These are phyloP conservation scores for Ophiostoma angusticollis DNA, from an alignment of 2,329 filamentous ascomycete species.

Conservation along the genomic window DNA sequence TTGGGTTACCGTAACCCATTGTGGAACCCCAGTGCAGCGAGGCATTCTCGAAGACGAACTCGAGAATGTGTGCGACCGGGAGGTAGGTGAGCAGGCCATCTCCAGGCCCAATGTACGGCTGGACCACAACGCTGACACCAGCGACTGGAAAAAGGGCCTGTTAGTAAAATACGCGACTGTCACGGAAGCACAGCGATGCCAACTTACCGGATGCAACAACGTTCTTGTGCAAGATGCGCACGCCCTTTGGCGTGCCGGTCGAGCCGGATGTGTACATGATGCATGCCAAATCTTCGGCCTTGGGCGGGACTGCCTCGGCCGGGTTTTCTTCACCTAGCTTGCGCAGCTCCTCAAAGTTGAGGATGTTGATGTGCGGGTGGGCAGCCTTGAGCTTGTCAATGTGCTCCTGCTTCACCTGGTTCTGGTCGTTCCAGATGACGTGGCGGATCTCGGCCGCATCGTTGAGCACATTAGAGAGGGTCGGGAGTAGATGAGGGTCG, in stretches of 20 bases:
- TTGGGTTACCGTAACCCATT: constrained; percentile 81
- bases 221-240: constrained; percentile 60
- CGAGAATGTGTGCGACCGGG: constrained; percentile 76
- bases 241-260: constrained; percentile 72
- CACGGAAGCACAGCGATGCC: no score
- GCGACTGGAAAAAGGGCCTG: constrained; percentile 42
- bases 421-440: constrained; percentile 43
- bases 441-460: constrained; percentile 36
- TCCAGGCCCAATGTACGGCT: constrained; percentile 62
- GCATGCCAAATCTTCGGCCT: constrained; percentile 64
- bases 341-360: constrained; percentile 38
- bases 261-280: constrained; percentile 65
- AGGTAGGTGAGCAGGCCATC: constrained; percentile 75
- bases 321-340: constrained; percentile 48
- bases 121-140: constrained; percentile 65
- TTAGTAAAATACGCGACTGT: background rate
- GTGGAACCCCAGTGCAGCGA: constrained; percentile 74
- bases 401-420: constrained; percentile 37
- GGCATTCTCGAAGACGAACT: constrained; percentile 82
- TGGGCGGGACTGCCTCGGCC: constrained; percentile 54
- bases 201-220: constrained; percentile 60
- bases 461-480: constrained; percentile 39
- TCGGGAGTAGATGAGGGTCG: constrained; percentile 56
- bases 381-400: constrained; percentile 36
- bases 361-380: constrained; percentile 32